These are phyloP conservation scores for Candida tunisiensis DNA, from an alignment of 1,139 yeast genomes.

Conservation along the genomic window DNA sequence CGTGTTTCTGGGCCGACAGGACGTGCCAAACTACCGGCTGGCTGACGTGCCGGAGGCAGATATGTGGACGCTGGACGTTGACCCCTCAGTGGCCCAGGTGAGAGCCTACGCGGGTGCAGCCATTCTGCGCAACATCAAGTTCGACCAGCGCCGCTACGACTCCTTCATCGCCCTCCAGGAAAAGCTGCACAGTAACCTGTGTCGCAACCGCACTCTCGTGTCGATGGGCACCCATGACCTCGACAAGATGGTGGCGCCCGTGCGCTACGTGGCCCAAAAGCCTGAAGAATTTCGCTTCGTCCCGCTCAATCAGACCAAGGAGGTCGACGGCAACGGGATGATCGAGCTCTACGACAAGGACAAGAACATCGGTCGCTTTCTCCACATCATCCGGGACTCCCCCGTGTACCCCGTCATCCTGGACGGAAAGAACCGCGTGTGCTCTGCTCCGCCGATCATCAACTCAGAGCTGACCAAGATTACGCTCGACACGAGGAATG, in stretches of 20 bases:
- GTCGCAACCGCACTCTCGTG: constrained; percentile 93
- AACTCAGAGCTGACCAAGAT: constrained; percentile 88
- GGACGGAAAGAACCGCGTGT: constrained; percentile 62
- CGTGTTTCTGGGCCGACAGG: constrained; percentile 60
- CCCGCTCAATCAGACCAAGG: constrained; percentile 75
- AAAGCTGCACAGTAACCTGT: constrained; percentile 84
- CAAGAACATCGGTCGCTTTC: constrained; percentile 74
- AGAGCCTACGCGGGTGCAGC: constrained; percentile 97
- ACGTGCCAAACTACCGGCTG: constrained; percentile 51
- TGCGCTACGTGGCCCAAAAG: constrained; percentile 60
- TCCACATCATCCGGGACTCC: constrained; percentile 75
- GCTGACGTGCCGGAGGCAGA: constrained; percentile 36
- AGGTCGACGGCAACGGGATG: constrained; percentile 58
- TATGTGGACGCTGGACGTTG: constrained; percentile 48
- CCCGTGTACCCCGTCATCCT: constrained; percentile 85
- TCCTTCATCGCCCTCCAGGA: constrained; percentile 95
- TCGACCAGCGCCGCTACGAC: constrained; percentile 74
- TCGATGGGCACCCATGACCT: constrained; percentile 98
- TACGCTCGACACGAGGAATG: constrained; percentile 65
- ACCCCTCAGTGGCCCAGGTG: constrained; percentile 49
- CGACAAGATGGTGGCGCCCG: constrained; percentile 64
- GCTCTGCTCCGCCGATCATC: constrained; percentile 94
- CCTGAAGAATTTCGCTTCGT: constrained; percentile 55
- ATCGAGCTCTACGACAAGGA: constrained; percentile 87
- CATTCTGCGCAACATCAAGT: constrained; percentile 63